Evolutionary conservation across 1,284 basidiomycete genomes (phyloP), one percentile per base, ranked within the genome.

Genomic region (Waitea zeae): DNA sequence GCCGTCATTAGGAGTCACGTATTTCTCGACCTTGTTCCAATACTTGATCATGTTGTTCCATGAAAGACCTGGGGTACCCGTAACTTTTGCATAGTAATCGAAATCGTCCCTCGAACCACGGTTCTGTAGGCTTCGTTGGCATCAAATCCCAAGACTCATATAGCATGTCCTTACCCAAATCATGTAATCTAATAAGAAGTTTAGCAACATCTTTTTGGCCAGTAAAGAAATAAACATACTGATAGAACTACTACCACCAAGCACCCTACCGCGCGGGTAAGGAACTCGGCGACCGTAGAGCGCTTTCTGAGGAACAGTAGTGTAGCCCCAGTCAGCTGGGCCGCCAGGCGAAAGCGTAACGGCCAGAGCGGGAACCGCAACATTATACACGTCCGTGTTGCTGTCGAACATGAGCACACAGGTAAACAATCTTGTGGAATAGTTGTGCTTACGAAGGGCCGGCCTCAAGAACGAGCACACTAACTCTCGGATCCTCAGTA

Each of bases 81-180:
- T 55, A 1, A 59, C 40, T 5, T 35, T 38, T 1, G 59, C 60
- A 37, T 47, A 57, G 1, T 53, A 46, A 38, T 63, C 46, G 29
- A 44, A 64, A 37, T 62, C 59, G 13, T 59, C 57, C 13, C 49
- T 38, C 0, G 59, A 54, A 3, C 60, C 59, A 7, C 62, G 51
- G 5, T 52, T 56, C 41, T 58, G n/a, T n/a, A n/a, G n/a, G n/a
- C n/a, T n/a, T n/a, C n/a, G n/a, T n/a, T n/a, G n/a, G n/a, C n/a
- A n/a, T n/a, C n/a, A n/a, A n/a, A n/a, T n/a, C n/a, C n/a, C n/a
- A n/a, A n/a, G n/a, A n/a, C n/a, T n/a, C n/a, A n/a, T n/a, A n/a
- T n/a, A n/a, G n/a, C n/a, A n/a, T n/a, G n/a, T n/a, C n/a, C n/a
- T n/a, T n/a, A n/a, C n/a, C n/a, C n/a, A 64, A 1, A 50, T 47